Conservation (phyloP, 345 rosid genomes). For the Lagerstroemia speciosa region DNA sequence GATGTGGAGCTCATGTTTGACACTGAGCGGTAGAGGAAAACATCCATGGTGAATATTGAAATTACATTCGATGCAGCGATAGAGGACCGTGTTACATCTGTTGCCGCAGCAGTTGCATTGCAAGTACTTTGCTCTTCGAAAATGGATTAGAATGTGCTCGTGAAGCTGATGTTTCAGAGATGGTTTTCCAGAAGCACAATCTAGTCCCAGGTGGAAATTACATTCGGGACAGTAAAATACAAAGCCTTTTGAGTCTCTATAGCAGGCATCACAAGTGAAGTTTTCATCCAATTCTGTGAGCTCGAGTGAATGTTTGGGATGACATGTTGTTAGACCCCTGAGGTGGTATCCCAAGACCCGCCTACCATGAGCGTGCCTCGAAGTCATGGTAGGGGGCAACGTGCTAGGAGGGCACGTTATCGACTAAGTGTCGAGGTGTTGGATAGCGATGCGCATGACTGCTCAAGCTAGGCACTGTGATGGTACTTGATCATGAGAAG, state of each 20-base stretch:
- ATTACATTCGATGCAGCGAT: not conserved
- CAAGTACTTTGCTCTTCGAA: not conserved
- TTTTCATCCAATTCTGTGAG: too few relatives aligned
- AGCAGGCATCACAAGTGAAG: not conserved
- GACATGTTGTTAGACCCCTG: too few relatives aligned
- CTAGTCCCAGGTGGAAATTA: not conserved
- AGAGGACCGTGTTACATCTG: not conserved
- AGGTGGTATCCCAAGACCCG: too few relatives aligned
- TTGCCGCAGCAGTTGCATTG: not conserved
- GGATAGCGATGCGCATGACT: too few relatives aligned
- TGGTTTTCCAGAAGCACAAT: not conserved
- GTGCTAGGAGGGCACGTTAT: too few relatives aligned
- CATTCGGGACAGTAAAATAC: not conserved
- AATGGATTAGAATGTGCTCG: not conserved
- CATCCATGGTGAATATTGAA: not conserved
- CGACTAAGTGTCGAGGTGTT: too few relatives aligned
- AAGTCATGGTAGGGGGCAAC: too few relatives aligned
- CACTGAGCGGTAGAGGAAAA: not conserved
- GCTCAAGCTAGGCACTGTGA: too few relatives aligned
- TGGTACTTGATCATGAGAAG: too few relatives aligned
- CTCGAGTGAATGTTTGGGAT: not conserved
- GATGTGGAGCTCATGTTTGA: not conserved
- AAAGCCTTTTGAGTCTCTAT: not conserved
- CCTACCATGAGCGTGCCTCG: too few relatives aligned
- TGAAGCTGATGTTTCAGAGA: not conserved